Percentiles rank a stretch among this genome's conserved stretches.
Evolutionary conservation across 768 basidiomycete genomes (phyloP).

Genomic region (Hygrophoropsis aurantiaca): DNA sequence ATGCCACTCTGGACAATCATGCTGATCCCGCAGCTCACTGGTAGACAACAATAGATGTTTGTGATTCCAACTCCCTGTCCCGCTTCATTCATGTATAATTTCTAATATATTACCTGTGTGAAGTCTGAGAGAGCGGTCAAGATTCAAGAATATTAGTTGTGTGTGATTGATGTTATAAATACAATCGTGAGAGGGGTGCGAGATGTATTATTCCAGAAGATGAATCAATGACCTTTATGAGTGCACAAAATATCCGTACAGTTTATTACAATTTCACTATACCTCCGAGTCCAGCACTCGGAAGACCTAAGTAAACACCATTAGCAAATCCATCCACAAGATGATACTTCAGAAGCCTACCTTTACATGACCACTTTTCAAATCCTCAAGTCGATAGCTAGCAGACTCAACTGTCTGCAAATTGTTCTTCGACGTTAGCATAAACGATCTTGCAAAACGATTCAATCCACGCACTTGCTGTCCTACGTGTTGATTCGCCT

Average conservation of each 20-base stretch:
- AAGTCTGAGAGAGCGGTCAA: no score
- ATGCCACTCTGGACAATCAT: not conserved
- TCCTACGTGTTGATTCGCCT: conserved; percentile 85
- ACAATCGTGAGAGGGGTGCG: not conserved
- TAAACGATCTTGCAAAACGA: conserved; percentile 12
- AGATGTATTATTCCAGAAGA: not conserved
- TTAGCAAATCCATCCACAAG: conserved; percentile 11
- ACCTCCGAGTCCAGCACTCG: conserved; percentile 29
- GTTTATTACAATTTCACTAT: no score
- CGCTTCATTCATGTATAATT: no score
- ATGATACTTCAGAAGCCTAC: conserved; percentile 34
- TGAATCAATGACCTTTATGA: no score
- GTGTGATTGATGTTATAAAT: no score
- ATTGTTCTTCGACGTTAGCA: conserved; percentile 32
- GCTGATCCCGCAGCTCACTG: no score
- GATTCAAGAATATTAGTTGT: no score
- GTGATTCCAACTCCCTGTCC: no score
- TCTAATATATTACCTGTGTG: no score
- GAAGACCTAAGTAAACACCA: conserved; percentile 30
- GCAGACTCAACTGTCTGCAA: conserved; percentile 65
- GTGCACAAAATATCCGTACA: no score
- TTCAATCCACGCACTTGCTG: conserved; percentile 59
- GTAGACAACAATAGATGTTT: no score
- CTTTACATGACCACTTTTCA: conserved; percentile 83
- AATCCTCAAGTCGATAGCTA: conserved; percentile 87